Evolutionary conservation across 163 green algal species (phyloP).

Genomic region (Smithsoniella earleae): DNA sequence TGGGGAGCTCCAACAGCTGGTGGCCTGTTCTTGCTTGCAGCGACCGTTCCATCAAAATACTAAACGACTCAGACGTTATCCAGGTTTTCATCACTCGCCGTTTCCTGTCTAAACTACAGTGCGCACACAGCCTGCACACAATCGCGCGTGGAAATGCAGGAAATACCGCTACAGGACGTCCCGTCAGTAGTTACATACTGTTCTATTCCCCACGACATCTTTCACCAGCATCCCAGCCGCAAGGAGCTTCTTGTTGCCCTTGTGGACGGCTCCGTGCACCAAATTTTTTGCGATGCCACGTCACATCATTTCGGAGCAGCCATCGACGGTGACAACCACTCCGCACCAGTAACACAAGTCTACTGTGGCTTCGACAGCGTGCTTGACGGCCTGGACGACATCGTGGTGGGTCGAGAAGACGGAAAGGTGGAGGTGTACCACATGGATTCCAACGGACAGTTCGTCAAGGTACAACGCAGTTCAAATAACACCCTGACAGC

Average conservation of each 20-base stretch:
- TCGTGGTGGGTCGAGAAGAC: slow-evolving; percentile 5
- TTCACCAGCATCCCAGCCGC: slow-evolving; percentile 15
- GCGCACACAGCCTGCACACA: neutral
- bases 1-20: slow-evolving; percentile 1
- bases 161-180: neutral
- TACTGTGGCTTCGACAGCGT: slow-evolving; percentile 18
- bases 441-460: neutral
- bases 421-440: slow-evolving; percentile 24
- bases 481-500: too few species aligned
- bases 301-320: neutral
- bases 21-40: slow-evolving; percentile 19
- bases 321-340: too few species aligned
- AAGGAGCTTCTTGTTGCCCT: slow-evolving; percentile 21
- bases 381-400: slow-evolving; percentile 24
- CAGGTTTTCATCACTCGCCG: neutral
- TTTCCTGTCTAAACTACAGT: neutral
- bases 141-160: neutral
- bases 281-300: slow-evolving; percentile 15
- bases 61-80: slow-evolving; percentile 4
- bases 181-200: neutral
- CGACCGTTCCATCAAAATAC: slow-evolving; percentile 15
- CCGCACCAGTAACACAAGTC: slow-evolving; percentile 2
- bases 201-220: slow-evolving; percentile 4
- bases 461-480: slow-evolving; percentile 24
- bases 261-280: neutral